Evolutionary conservation across 441 rosid genomes (phyloP).

Genomic region (Populus hybrid): DNA sequence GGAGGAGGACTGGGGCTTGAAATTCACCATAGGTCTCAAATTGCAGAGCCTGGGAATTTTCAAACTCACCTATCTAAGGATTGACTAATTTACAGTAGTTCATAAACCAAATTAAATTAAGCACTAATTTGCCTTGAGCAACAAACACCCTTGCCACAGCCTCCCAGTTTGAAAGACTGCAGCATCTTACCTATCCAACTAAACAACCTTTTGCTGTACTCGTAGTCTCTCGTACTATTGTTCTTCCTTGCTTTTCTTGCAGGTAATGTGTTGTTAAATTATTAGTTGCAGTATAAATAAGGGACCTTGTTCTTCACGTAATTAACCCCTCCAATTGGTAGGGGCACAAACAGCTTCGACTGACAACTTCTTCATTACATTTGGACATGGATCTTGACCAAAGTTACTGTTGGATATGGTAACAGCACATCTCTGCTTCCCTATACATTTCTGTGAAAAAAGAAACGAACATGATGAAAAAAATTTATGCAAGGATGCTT

Average conservation of each 20-base stretch:
- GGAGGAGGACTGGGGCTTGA: constrained; percentile 28
- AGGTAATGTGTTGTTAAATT: constrained; percentile 29
- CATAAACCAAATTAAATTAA: constrained; percentile 21
- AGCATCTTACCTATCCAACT: constrained; percentile 26
- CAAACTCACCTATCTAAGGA: constrained; percentile 27
- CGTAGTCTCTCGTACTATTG: constrained; percentile 6
- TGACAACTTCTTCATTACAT: constrained; percentile 72
- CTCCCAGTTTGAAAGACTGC: constrained; percentile 24
- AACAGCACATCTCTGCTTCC: constrained; percentile 86
- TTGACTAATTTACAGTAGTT: constrained; percentile 29
- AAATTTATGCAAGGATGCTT: neutral
- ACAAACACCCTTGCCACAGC: constrained; percentile 31
- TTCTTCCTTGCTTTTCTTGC: constrained; percentile 28
- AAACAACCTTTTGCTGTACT: constrained; percentile 14
- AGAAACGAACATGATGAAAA: constrained; percentile 13
- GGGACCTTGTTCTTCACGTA: neutral
- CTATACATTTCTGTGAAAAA: constrained; percentile 67
- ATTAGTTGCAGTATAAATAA: constrained; percentile 11
- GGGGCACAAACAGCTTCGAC: constrained; percentile 93
- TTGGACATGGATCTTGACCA: constrained; percentile 93
- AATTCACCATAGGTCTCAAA: constrained; percentile 29
- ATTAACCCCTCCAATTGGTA: constrained; percentile 48
- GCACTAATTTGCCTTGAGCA: constrained; percentile 17
- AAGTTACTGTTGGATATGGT: constrained; percentile 88
- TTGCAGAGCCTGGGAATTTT: constrained; percentile 31